A percentile compares a stretch with the other conserved stretches of the same genome.
Evolutionary conservation across 768 basidiomycete genomes (phyloP).

Genomic region (Lepiota venenata): DNA sequence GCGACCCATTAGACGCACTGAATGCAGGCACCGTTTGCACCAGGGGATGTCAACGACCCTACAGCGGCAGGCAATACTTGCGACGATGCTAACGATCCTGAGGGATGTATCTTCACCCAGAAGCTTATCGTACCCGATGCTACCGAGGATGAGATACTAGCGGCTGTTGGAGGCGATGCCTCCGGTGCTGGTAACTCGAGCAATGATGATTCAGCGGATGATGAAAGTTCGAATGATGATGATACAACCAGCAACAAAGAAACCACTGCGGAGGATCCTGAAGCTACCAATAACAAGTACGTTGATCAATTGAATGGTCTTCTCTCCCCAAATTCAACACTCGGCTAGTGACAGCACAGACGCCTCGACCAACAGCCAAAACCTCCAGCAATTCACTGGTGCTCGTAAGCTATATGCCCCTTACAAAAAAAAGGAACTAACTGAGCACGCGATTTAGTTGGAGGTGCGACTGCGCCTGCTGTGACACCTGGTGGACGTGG

Average conservation of each 20-base stretch:
- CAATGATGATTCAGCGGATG: constrained; percentile 7
- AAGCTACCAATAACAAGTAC: neutral
- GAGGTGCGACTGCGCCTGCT: constrained; percentile 39
- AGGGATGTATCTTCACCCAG: constrained; percentile 62
- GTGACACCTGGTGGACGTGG: constrained; percentile 43
- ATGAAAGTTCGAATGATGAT: constrained; percentile 9
- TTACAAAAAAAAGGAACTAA: neutral
- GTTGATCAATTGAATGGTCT: neutral
- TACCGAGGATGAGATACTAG: constrained; percentile 52
- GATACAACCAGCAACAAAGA: neutral
- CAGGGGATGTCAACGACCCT: constrained; percentile 47
- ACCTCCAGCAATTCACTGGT: constrained; percentile 52
- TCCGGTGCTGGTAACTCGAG: constrained; percentile 18
- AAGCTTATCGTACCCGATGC: constrained; percentile 56
- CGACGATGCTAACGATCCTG: constrained; percentile 46
- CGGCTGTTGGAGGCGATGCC: constrained; percentile 39
- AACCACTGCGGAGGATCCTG: constrained; percentile 9
- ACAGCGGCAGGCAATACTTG: constrained; percentile 57
- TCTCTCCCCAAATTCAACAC: constrained; percentile 13
- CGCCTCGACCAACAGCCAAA: constrained; percentile 22
- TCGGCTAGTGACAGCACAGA: constrained; percentile 12
- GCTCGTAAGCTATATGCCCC: constrained; percentile 29
- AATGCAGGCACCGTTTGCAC: constrained; percentile 61
- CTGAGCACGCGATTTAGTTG: constrained; percentile 27
- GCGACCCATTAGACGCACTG: constrained; percentile 53